phyloP scores from a whole-genome alignment of 495 filamentous ascomycete genomes.

The Durotheca rogersii region DNA sequence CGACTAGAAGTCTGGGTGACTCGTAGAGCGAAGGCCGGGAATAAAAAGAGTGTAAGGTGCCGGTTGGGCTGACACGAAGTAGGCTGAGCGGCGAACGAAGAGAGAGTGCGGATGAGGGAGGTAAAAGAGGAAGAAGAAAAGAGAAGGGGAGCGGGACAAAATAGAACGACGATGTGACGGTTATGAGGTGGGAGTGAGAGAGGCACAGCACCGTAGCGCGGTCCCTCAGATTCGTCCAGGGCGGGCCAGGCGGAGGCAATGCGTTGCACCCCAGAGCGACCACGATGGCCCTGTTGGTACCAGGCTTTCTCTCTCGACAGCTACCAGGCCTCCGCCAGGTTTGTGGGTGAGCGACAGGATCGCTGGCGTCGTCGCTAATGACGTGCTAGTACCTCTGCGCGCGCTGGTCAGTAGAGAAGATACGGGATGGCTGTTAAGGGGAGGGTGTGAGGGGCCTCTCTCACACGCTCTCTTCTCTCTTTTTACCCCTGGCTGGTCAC shows the following conservation, averaged over 20 bases:
- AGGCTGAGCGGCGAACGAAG: conserved; percentile 18
- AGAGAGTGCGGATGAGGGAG: conserved; percentile 24
- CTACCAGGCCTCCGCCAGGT: conserved; percentile 2
- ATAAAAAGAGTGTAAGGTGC: conserved; percentile 25
- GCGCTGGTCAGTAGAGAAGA: not conserved
- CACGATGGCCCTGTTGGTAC: conserved; percentile 12
- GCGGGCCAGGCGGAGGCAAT: conserved; percentile 16
- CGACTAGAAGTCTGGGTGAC: not conserved
- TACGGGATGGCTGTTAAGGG: conserved; percentile 14
- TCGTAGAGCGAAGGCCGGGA: conserved; percentile 17
- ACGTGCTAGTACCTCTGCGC: conserved; percentile 12
- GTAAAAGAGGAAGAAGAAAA: conserved; percentile 12
- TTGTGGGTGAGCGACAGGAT: conserved; percentile 21
- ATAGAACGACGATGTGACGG: conserved; percentile 18
- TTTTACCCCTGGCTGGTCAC: not conserved
- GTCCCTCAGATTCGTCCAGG: not conserved
- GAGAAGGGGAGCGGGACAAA: conserved; percentile 2
- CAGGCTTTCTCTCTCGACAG: conserved; percentile 7
- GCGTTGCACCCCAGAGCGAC: conserved; percentile 17
- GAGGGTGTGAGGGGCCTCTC: too few species aligned
- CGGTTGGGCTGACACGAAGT: conserved; percentile 20
- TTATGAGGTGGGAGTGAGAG: not conserved
- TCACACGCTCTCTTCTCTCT: not conserved
- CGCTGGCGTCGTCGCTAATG: conserved; percentile 15
- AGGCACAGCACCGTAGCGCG: conserved; percentile 22